phyloP scores from a whole-genome alignment of 257 asterid species.

The Solanum chmielewskii region DNA sequence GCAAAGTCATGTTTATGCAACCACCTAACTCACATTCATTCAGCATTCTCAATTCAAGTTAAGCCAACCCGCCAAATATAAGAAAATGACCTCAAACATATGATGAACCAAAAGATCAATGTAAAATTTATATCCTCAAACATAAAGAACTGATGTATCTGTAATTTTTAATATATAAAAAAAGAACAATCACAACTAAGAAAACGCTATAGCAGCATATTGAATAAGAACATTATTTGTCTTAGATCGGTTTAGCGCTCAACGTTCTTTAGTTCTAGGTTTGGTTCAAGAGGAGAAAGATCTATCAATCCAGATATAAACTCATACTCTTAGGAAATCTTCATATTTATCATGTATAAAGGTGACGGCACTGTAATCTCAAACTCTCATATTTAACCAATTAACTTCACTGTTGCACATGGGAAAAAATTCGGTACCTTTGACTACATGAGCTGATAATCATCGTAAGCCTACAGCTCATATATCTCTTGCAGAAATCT shows the following conservation, averaged over 20 bases:
- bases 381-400: not conserved
- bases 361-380: not conserved
- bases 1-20: not conserved
- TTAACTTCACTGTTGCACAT: not conserved
- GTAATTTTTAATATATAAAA: not conserved
- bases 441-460: not conserved
- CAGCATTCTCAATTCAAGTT: not conserved
- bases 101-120: not conserved
- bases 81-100: not conserved
- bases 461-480: slow-evolving; percentile 15
- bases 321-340: not conserved
- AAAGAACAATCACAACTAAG: not conserved
- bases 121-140: not conserved
- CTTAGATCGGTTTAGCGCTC: not conserved
- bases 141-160: not conserved
- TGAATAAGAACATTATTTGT: not conserved
- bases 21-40: not conserved
- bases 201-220: not conserved
- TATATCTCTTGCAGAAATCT: slow-evolving; percentile 46
- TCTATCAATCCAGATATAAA: not conserved
- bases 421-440: slow-evolving; percentile 14
- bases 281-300: not conserved
- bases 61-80: not conserved
- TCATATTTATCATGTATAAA: not conserved
- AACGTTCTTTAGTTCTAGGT: not conserved